Base-by-base conservation (phyloP, 352 stramenopile species). In the Globisporangium recalcitrans region DNA sequence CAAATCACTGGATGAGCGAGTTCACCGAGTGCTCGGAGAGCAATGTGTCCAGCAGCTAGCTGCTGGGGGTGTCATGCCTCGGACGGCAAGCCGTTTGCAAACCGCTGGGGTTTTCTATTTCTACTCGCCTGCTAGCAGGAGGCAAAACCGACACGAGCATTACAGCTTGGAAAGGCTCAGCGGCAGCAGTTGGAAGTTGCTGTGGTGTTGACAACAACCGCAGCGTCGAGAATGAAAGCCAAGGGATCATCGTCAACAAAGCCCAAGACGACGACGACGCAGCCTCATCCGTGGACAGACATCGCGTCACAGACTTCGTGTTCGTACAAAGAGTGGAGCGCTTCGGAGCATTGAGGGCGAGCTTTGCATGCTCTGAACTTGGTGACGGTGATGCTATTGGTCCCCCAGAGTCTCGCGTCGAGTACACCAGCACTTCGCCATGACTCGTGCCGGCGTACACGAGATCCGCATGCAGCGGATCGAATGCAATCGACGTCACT, bases 391-490 rank as follows among this genome's bases (percentile, higher is more conserved):
- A 58, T 7, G 7, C n/a, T n/a, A n/a, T n/a, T n/a, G n/a, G n/a
- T 46, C 53, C 29, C 34, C 4, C 34, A 13, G 6, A 64, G 59
- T 48, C 64, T 32, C 58, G 48, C 0, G 78, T 57, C 8, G 40
- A 26, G 38, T 80, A 87, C 16, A 68, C 63, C 5, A 90, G 65
- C 13, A 90, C 34, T 31, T 87, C 74, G 10, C 80, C 78, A n/a
- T 64, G 36, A 0, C 64, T 38, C 0, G 80, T 88, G 0, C 78
- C 78, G 14, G 56, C 61, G 44, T 82, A 90, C 19, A 90, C 29
- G n/a, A 88, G 52, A 1, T 85, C 74, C 0, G 57, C 56, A 6
- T 77, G 60, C 8, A 65, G 36, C 0, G 63, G 38, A 40, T 88
- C 80, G 36, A 88, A 87, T 2, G 66, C 64, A 34, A 90, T 75